Evolutionary conservation across 2,329 filamentous ascomycete genomes (phyloP).

Genomic region (Diaporthe australafricana): DNA sequence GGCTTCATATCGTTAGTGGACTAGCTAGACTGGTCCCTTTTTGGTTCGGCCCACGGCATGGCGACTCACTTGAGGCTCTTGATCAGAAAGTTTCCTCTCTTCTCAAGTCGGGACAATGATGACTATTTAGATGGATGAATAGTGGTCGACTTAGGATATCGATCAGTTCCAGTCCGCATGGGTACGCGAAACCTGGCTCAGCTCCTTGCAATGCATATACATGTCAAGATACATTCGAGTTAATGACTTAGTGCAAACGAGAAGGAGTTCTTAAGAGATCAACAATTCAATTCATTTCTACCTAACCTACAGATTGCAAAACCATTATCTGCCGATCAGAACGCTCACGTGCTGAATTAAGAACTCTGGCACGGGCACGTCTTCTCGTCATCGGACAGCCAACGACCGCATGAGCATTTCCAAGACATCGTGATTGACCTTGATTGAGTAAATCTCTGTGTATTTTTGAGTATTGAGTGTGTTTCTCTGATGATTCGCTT

Average conservation of each 20-base stretch:
- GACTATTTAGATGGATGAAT: no score
- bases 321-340: neutral
- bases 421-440: neutral
- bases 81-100: accelerated
- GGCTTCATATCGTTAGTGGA: no score
- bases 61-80: neutral
- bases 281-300: no score
- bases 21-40: neutral
- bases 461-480: no score
- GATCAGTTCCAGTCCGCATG: neutral
- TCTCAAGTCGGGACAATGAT: neutral
- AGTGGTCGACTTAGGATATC: neutral
- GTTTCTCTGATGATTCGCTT: neutral
- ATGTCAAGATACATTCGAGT: no score
- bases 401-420: neutral
- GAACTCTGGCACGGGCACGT: neutral
- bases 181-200: no score
- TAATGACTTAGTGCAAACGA: no score
- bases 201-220: no score
- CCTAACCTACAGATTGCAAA: no score
- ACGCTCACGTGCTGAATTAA: neutral
- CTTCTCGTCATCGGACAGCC: neutral
- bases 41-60: neutral
- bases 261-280: no score
- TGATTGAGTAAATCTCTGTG: neutral